Conservation (phyloP, 129 eudicot species). For the Deinandra increscens region DNA sequence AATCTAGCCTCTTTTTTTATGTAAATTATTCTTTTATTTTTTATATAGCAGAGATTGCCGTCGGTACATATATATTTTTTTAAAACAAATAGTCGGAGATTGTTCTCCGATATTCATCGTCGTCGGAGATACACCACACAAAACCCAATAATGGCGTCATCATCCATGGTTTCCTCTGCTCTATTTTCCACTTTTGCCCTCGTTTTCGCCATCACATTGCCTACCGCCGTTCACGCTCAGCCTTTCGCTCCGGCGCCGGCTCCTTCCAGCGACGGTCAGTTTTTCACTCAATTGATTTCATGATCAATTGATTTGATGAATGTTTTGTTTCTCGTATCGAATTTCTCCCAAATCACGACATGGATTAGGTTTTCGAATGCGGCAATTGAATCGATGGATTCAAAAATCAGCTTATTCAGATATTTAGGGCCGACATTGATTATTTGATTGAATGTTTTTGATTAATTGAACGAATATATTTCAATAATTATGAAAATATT, state of each 20-base stretch:
- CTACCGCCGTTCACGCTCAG: slow-evolving; percentile 49
- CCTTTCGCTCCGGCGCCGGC: slow-evolving; percentile 63
- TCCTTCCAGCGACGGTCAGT: slow-evolving; percentile 66
- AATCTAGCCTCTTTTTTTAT: no score
- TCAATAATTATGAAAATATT: slow-evolving; percentile 1
- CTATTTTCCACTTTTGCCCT: slow-evolving; percentile 36
- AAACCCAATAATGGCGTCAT: slow-evolving; percentile 25
- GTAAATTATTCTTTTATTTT: no score
- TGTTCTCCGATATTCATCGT: slow-evolving; percentile 12
- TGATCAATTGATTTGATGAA: background rate
- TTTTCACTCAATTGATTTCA: background rate
- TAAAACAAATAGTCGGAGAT: slow-evolving; percentile 24
- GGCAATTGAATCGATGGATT: background rate
- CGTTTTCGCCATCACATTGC: slow-evolving; percentile 49
- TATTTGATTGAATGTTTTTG: slow-evolving; percentile 21
- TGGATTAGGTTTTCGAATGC: background rate
- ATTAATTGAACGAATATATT: background rate
- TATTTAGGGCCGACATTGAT: slow-evolving; percentile 4
- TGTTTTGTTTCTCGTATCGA: background rate
- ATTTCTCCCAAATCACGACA: background rate
- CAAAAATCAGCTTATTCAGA: slow-evolving; percentile 7
- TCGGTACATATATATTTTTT: no score
- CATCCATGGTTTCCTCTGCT: slow-evolving; percentile 30
- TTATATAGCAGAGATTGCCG: no score
- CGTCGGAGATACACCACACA: slow-evolving; percentile 24